Conservation (phyloP, 2,329 filamentous ascomycete species). For the Penicillium sp. region DNA sequence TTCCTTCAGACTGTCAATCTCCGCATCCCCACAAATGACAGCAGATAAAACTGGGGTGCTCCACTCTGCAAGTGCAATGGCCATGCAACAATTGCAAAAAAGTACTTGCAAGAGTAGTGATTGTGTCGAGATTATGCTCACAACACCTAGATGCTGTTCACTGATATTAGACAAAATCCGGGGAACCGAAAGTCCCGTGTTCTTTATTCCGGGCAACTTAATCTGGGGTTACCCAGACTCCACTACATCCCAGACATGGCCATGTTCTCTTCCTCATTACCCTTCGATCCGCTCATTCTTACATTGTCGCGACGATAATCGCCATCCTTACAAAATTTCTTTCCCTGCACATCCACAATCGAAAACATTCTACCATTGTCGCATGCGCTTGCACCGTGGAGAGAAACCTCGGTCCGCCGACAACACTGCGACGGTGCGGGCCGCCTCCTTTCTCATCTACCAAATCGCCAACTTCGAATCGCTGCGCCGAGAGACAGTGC, state of each 20-base stretch:
- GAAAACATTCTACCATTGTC: constrained; percentile 13
- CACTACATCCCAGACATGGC: constrained; percentile 18
- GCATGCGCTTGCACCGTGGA: constrained; percentile 15
- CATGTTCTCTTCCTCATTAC: constrained; percentile 8
- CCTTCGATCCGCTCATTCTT: neutral
- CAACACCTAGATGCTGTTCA: too few species aligned
- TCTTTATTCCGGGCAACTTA: constrained; percentile 22
- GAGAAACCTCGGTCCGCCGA: constrained; percentile 7
- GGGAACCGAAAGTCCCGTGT: constrained; percentile 14
- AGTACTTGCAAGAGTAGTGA: too few species aligned
- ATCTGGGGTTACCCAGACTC: constrained; percentile 12
- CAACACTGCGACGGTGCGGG: constrained; percentile 12
- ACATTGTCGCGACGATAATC: neutral
- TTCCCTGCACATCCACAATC: constrained; percentile 6
- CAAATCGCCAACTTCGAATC: constrained; percentile 8
- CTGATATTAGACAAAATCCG: constrained; percentile 8
- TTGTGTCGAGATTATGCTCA: too few species aligned
- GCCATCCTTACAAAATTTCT: neutral
- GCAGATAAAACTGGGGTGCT: constrained; percentile 8
- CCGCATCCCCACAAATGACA: constrained; percentile 13
- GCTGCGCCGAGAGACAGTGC: constrained; percentile 1
- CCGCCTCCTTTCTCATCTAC: constrained; percentile 11
- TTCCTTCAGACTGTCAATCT: constrained; percentile 5
- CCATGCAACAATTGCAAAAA: neutral
- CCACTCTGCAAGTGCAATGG: constrained; percentile 4